These are phyloP conservation scores for Tetrahymena borealis DNA, from an alignment of 73 alveolate species.

Conservation along the genomic window DNA sequence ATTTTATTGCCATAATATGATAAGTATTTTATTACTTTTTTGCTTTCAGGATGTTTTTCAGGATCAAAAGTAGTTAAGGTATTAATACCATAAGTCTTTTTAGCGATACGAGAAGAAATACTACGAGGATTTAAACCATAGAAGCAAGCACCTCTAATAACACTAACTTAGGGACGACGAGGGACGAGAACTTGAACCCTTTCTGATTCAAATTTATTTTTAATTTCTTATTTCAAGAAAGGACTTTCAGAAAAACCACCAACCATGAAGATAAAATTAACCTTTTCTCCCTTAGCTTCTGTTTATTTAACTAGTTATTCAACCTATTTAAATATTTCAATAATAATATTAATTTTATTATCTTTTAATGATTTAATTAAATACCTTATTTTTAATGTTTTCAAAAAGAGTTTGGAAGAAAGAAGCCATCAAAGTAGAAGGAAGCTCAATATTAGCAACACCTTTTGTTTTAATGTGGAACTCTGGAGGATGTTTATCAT, in stretches of 20 bases:
- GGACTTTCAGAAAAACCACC: conserved; percentile 98
- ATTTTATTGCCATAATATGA: background rate
- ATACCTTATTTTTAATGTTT: conserved; percentile 78
- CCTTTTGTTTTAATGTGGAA: conserved; percentile 86
- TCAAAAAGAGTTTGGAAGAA: conserved; percentile 91
- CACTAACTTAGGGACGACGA: conserved; percentile 94
- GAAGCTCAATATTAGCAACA: conserved; percentile 83
- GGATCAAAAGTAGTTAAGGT: conserved; percentile 96
- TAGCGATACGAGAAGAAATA: conserved; percentile 92
- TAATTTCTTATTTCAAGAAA: conserved; percentile 86
- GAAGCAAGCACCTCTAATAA: conserved; percentile 97
- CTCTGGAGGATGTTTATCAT: conserved; percentile 70
- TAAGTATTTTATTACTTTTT: too few species aligned
- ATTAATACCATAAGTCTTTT: conserved; percentile 95
- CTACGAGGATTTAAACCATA: conserved; percentile 96
- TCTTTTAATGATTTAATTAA: background rate
- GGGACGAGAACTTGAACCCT: conserved; percentile 89
- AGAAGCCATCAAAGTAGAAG: conserved; percentile 88
- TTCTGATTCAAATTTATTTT: conserved; percentile 82
- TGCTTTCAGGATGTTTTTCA: conserved; percentile 93
- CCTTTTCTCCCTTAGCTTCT: conserved; percentile 70
- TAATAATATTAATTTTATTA: background rate
- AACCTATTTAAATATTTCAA: background rate
- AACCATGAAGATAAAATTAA: conserved; percentile 94
- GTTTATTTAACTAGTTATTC: conserved; percentile 74